Percentiles rank a stretch among this genome's conserved stretches.
phyloP scores from a whole-genome alignment of 164 flowering plant genomes.

The Vitis rotundifolia region DNA sequence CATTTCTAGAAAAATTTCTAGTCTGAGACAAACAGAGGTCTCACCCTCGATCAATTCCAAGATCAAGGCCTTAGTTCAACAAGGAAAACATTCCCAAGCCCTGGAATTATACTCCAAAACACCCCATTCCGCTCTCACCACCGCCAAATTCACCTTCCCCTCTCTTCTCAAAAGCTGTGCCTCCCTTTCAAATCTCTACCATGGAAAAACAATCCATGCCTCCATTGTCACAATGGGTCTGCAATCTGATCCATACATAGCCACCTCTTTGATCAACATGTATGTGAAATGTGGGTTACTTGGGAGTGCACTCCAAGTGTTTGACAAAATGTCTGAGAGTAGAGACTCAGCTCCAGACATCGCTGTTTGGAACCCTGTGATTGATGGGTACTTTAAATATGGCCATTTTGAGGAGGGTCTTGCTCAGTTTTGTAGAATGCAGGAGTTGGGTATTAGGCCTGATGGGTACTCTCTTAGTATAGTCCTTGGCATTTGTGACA shows the following conservation, averaged over 20 bases:
- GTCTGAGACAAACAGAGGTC: background rate
- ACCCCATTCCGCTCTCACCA: constrained; percentile 6
- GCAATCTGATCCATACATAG: constrained; percentile 46
- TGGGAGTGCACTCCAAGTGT: constrained; percentile 46
- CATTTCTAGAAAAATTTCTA: constrained; percentile 15
- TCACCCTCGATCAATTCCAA: constrained; percentile 21
- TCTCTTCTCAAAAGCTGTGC: constrained; percentile 64
- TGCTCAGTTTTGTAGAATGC: constrained; percentile 49
- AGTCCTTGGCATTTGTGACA: constrained; percentile 35
- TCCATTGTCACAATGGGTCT: constrained; percentile 40
- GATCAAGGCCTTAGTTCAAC: constrained; percentile 35
- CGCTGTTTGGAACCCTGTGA: constrained; percentile 61
- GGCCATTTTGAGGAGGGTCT: constrained; percentile 39
- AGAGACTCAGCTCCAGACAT: constrained; percentile 34
- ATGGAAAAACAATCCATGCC: constrained; percentile 51
- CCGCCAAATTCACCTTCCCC: constrained; percentile 46
- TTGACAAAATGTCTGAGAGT: constrained; percentile 33
- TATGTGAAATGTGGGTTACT: constrained; percentile 61
- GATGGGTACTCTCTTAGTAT: constrained; percentile 60
- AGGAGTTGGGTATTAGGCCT: constrained; percentile 38
- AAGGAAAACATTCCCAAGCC: constrained; percentile 37
- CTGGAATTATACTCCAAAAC: constrained; percentile 28
- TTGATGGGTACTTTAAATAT: constrained; percentile 53
- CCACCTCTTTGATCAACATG: constrained; percentile 51
- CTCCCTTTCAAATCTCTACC: constrained; percentile 27